These are phyloP conservation scores for Nigrograna mackinnonii DNA, from an alignment of 2,329 filamentous ascomycete genomes.

Conservation along the genomic window DNA sequence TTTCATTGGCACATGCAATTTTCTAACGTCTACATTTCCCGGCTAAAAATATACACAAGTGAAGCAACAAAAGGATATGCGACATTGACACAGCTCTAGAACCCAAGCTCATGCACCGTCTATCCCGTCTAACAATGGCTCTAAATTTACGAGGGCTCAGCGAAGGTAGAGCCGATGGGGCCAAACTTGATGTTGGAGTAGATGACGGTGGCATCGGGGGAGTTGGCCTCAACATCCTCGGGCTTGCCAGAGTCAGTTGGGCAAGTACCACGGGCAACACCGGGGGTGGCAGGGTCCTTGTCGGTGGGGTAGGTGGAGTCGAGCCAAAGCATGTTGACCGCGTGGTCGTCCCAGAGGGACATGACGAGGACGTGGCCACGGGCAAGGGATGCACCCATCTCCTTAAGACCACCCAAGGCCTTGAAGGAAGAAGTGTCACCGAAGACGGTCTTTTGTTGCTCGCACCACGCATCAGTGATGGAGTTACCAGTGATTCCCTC, in stretches of 20 bases:
- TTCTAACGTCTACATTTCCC: no score
- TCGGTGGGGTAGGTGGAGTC: constrained; percentile 66
- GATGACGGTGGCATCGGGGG: constrained; percentile 36
- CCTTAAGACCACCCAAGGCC: constrained; percentile 58
- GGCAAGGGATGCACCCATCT: constrained; percentile 59
- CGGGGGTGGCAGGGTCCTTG: constrained; percentile 31
- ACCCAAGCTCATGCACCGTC: constrained; percentile 2
- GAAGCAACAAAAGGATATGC: neutral
- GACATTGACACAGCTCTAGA: neutral
- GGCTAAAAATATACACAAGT: constrained; percentile 1
- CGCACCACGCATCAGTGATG: constrained; percentile 63
- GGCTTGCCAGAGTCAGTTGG: constrained; percentile 39
- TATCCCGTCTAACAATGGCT: neutral
- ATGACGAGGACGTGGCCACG: constrained; percentile 68
- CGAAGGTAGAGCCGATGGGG: constrained; percentile 43
- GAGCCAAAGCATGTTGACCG: constrained; percentile 74
- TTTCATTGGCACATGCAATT: no score
- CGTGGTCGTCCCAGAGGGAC: constrained; percentile 67
- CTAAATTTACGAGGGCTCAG: constrained; percentile 28
- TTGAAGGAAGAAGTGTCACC: constrained; percentile 58
- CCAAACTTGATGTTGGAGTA: constrained; percentile 47
- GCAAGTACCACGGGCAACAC: constrained; percentile 42
- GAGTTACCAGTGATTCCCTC: constrained; percentile 53
- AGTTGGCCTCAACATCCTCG: constrained; percentile 39
- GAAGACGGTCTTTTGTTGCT: constrained; percentile 59